Conservation (phyloP, 768 basidiomycete genomes). For the Leccinum uliginosum region DNA sequence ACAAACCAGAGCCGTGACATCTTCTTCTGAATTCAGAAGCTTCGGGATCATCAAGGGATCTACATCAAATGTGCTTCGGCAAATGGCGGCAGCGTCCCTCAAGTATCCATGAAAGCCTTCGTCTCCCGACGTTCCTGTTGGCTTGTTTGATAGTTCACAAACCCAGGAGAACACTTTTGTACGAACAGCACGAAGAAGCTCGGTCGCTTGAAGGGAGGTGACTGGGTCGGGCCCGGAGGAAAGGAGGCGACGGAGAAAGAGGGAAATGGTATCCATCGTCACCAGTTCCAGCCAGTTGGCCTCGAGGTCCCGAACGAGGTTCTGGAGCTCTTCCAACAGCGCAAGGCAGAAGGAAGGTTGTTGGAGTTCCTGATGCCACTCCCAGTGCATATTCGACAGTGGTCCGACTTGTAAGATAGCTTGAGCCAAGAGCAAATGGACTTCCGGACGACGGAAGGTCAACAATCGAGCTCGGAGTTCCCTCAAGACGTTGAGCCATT, state of each 20-base stretch:
- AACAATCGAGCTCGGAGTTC: conserved; percentile 39
- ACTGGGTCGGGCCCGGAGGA: conserved; percentile 13
- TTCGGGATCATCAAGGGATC: conserved; percentile 1
- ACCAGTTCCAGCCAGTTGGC: conserved; percentile 39
- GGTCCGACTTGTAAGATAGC: conserved; percentile 42
- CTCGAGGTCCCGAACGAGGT: conserved; percentile 32
- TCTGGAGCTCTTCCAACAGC: conserved; percentile 35
- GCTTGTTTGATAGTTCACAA: not conserved
- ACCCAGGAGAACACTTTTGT: not conserved
- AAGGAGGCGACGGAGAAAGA: conserved; percentile 36
- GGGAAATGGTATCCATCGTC: conserved; percentile 31
- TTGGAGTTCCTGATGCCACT: conserved; percentile 40
- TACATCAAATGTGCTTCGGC: not conserved
- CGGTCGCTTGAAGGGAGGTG: not conserved
- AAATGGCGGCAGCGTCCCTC: not conserved
- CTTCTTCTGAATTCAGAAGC: conserved; percentile 15
- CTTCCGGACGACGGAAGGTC: conserved; percentile 36
- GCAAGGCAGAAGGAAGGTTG: conserved; percentile 31
- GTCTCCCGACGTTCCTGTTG: not conserved
- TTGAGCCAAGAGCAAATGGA: conserved; percentile 42
- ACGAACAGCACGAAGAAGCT: not conserved
- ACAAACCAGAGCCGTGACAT: conserved; percentile 19
- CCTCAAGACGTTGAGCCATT: conserved; percentile 50
- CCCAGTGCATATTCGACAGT: conserved; percentile 8
- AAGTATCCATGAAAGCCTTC: not conserved